A percentile compares a stretch with the other conserved stretches of the same genome.
These are phyloP conservation scores for Exophiala sp. DNA, from an alignment of 2,329 filamentous ascomycete species.

Conservation along the genomic window DNA sequence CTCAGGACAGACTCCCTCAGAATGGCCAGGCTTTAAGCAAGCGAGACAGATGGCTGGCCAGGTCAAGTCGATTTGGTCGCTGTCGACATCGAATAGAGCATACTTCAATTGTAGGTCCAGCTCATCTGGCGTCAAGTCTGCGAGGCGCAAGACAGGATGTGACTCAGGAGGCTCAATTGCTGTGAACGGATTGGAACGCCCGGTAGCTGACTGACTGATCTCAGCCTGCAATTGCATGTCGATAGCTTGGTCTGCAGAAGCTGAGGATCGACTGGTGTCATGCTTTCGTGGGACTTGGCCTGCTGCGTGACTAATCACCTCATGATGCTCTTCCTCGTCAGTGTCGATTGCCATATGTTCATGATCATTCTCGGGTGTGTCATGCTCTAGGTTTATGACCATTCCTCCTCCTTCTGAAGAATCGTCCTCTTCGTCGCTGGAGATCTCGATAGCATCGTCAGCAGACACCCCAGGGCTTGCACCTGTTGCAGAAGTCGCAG, in stretches of 20 bases:
- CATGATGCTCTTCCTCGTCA: constrained; percentile 2
- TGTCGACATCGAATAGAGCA: constrained; percentile 38
- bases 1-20: constrained; percentile 41
- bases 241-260: constrained; percentile 6
- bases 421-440: constrained; percentile 30
- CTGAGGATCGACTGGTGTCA: constrained; percentile 1
- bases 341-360: constrained; percentile 8
- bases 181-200: background rate
- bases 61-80: constrained; percentile 39
- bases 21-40: constrained; percentile 43
- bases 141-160: constrained; percentile 24
- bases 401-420: constrained; percentile 39
- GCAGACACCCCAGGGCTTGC: constrained; percentile 5
- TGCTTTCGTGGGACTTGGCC: background rate
- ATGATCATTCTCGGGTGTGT: constrained; percentile 18
- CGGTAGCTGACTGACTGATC: background rate
- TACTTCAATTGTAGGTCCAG: constrained; percentile 40
- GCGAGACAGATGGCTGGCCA: constrained; percentile 42
- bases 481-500: background rate
- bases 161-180: background rate
- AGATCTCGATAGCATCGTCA: constrained; percentile 28
- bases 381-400: constrained; percentile 38
- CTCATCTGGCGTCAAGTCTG: constrained; percentile 38
- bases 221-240: constrained; percentile 15
- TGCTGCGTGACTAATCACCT: constrained; percentile 5